Percentiles rank a stretch among this genome's conserved stretches.
Evolutionary conservation across 768 basidiomycete species (phyloP).

Genomic region (Termitomyces sp.): DNA sequence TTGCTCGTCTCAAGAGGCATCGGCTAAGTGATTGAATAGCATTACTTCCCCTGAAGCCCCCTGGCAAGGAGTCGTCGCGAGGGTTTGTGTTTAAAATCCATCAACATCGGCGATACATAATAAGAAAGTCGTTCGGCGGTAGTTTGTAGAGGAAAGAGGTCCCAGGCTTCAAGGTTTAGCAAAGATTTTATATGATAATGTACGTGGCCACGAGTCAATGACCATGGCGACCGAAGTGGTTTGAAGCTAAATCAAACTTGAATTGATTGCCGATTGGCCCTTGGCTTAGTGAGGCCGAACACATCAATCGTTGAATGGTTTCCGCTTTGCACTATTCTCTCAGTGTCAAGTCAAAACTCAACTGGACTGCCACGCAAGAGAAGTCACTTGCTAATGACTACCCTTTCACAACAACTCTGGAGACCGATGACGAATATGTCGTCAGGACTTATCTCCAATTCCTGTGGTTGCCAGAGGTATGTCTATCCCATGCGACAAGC

Average conservation of each 20-base stretch:
- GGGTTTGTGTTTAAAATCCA: background rate
- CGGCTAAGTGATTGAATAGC: background rate
- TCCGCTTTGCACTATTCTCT: constrained; percentile 13
- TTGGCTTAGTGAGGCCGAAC: background rate
- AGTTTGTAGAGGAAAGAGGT: background rate
- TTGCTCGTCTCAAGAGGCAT: too few relatives aligned
- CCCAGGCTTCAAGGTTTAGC: background rate
- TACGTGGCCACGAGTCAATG: background rate
- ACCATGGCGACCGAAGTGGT: background rate
- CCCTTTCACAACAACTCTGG: constrained; percentile 43
- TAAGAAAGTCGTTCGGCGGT: background rate
- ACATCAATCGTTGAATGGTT: constrained; percentile 14
- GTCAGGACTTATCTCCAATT: constrained; percentile 69
- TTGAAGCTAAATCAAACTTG: background rate
- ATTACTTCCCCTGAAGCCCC: too few relatives aligned
- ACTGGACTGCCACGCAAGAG: constrained; percentile 59
- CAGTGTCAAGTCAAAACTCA: constrained; percentile 13
- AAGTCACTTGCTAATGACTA: constrained; percentile 51
- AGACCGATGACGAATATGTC: constrained; percentile 52
- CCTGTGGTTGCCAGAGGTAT: constrained; percentile 74
- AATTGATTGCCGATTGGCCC: background rate
- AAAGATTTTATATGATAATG: background rate
- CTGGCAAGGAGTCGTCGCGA: background rate
- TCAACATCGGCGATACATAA: background rate
- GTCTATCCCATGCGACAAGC: constrained; percentile 8